These are phyloP conservation scores for Rosa lucieae DNA, from an alignment of 306 rosid genomes.

Conservation along the genomic window DNA sequence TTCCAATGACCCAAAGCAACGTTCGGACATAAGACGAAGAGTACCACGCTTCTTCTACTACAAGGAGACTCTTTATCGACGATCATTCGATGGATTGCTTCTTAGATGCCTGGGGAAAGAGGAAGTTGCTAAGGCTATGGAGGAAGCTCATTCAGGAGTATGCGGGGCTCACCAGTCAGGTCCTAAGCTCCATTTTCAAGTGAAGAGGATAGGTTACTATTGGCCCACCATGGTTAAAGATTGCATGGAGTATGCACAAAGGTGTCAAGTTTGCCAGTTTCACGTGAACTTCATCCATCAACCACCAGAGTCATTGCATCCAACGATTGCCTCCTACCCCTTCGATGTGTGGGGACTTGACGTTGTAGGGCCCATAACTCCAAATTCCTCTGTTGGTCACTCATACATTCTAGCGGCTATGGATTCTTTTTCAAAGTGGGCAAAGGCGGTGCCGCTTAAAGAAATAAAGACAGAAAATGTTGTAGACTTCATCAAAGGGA, in stretches of 20 bases:
- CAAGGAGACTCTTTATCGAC: no score
- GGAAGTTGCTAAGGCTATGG: no score
- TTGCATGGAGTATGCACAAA: not conserved
- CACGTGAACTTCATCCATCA: not conserved
- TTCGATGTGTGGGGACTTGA: not conserved
- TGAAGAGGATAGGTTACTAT: not conserved
- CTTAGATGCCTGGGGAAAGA: no score
- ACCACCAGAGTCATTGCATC: not conserved
- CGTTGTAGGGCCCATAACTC: not conserved
- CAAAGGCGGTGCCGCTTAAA: not conserved
- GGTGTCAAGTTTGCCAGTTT: not conserved
- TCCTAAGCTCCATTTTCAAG: not conserved
- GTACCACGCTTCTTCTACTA: no score
- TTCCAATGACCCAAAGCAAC: not conserved
- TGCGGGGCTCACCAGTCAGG: not conserved
- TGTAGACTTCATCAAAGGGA: not conserved
- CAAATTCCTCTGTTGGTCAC: not conserved
- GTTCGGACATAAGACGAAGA: no score
- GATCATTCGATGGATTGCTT: not conserved
- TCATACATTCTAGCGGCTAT: not conserved
- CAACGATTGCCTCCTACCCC: not conserved
- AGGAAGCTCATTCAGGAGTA: no score
- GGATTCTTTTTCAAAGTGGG: not conserved
- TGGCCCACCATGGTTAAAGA: not conserved
- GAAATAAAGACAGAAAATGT: not conserved